Evolutionary conservation across 345 rosid genomes (phyloP).

Genomic region (Populus ilicifolia): DNA sequence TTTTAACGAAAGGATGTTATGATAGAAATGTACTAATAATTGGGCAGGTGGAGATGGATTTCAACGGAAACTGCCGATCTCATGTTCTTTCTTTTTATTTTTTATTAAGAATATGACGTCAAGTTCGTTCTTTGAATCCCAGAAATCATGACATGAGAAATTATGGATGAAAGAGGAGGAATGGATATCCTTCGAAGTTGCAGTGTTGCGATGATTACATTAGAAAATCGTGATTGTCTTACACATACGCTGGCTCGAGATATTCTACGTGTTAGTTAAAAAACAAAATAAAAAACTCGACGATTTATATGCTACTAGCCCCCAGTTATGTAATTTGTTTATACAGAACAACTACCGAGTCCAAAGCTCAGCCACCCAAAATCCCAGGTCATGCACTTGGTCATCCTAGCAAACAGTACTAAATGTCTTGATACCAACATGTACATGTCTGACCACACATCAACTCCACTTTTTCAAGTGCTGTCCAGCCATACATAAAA

Average conservation of each 20-base stretch:
- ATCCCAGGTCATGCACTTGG: background rate
- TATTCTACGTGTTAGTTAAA: too few relatives aligned
- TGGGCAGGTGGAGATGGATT: background rate
- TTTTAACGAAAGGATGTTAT: too few relatives aligned
- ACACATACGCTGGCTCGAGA: too few relatives aligned
- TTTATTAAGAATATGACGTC: background rate
- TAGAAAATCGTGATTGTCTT: background rate
- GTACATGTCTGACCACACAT: background rate
- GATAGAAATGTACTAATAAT: too few relatives aligned
- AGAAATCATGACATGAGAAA: background rate
- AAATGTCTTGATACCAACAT: background rate
- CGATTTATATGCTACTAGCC: background rate
- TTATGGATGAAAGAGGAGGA: background rate
- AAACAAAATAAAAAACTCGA: too few relatives aligned
- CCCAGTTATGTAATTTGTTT: background rate
- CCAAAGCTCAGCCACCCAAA: background rate
- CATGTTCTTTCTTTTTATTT: background rate
- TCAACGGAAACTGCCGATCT: background rate
- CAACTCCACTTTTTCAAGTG: background rate
- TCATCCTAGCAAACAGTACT: background rate
- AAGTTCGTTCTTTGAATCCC: background rate
- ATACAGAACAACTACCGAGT: background rate
- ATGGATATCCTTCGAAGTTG: background rate
- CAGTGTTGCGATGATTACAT: background rate
- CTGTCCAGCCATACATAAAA: conserved; percentile 6